These are phyloP conservation scores for Trichothecium sympodiale DNA, from an alignment of 2,329 filamentous ascomycete genomes.

Conservation along the genomic window DNA sequence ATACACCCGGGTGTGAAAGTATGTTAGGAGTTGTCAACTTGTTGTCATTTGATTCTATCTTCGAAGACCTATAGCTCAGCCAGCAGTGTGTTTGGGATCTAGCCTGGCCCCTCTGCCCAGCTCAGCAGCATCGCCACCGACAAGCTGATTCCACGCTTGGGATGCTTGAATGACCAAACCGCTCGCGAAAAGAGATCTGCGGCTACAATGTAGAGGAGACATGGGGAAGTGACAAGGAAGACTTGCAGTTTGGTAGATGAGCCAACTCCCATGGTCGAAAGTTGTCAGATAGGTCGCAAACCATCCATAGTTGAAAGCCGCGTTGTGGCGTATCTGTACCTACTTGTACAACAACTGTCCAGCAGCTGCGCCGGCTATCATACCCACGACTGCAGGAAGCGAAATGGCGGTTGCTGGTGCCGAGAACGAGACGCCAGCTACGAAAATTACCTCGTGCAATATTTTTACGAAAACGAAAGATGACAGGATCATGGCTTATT, in stretches of 20 bases:
- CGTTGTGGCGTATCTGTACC: conserved; percentile 16
- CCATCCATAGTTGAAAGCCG: neutral
- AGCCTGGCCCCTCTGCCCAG: conserved; percentile 53
- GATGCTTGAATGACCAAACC: conserved; percentile 66
- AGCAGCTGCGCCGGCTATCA: conserved; percentile 53
- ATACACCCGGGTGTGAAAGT: too few species aligned
- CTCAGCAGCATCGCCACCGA: conserved; percentile 45
- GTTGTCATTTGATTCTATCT: too few species aligned
- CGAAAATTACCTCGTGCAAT: conserved; percentile 76
- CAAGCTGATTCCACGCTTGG: conserved; percentile 54
- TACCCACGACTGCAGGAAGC: conserved; percentile 61
- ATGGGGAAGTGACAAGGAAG: conserved; percentile 74
- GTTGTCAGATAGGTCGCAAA: neutral
- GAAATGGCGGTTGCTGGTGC: conserved; percentile 68
- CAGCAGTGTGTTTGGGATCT: too few species aligned
- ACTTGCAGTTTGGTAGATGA: conserved; percentile 43
- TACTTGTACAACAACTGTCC: conserved; percentile 73
- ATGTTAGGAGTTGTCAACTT: too few species aligned
- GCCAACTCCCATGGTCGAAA: conserved; percentile 21
- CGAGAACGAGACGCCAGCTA: conserved; percentile 71
- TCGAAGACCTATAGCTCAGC: too few species aligned
- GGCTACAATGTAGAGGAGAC: conserved; percentile 73
- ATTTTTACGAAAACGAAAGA: conserved; percentile 87
- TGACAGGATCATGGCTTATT: conserved; percentile 76
- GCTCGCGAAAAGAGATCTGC: conserved; percentile 71